Conservation (phyloP, 1,284 basidiomycete species). For the Wolfiporia cocos region DNA sequence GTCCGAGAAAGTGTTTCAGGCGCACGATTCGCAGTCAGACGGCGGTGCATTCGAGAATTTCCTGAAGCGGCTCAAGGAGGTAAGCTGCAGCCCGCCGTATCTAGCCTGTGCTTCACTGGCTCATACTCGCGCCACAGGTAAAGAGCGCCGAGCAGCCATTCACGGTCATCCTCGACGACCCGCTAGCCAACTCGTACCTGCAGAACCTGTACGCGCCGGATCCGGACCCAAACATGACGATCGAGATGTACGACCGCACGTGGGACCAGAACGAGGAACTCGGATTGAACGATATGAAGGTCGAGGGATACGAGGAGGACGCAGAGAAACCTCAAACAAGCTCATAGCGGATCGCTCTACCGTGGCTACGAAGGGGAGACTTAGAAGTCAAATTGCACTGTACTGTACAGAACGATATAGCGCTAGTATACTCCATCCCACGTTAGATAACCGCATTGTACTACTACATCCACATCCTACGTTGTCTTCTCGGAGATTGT, state of each 20-base stretch:
- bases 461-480: no score
- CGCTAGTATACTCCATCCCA: no score
- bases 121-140: slow-evolving; percentile 27
- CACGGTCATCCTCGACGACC: slow-evolving; percentile 94
- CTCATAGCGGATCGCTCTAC: no score
- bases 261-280: slow-evolving; percentile 95
- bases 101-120: neutral
- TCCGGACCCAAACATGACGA: slow-evolving; percentile 86
- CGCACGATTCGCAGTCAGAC: slow-evolving; percentile 57
- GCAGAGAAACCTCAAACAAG: slow-evolving; percentile 5
- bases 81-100: slow-evolving; percentile 25
- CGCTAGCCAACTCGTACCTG: slow-evolving; percentile 92
- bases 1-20: slow-evolving; percentile 82
- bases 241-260: slow-evolving; percentile 79
- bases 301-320: slow-evolving; percentile 73
- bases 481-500: no score
- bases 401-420: no score
- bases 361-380: no score
- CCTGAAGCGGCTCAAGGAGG: slow-evolving; percentile 75
- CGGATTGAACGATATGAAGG: slow-evolving; percentile 94
- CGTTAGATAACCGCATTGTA: no score
- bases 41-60: slow-evolving; percentile 68
- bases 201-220: slow-evolving; percentile 95
- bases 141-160: slow-evolving; percentile 76
- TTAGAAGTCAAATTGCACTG: no score